Conservation (phyloP, 2,329 filamentous ascomycete species). For the Fusarium tupiense region DNA sequence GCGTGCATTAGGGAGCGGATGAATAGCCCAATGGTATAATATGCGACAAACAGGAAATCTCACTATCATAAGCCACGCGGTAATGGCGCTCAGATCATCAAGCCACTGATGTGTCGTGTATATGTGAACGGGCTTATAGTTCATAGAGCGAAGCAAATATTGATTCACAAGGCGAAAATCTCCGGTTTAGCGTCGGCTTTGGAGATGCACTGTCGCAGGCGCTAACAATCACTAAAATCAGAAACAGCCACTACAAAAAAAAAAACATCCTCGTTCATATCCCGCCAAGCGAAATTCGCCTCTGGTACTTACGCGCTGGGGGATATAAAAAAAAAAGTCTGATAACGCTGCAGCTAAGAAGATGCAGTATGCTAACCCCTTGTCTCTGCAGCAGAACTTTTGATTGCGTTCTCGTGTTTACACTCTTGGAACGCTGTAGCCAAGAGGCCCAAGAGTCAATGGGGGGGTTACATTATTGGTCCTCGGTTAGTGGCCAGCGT, state of each 20-base stretch:
- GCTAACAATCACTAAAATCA: not conserved
- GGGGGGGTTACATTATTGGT: not conserved
- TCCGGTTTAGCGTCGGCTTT: not conserved
- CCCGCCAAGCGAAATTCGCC: not conserved
- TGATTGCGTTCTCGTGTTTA: conserved; percentile 27
- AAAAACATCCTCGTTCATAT: not conserved
- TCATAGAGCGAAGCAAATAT: not conserved
- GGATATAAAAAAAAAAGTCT: not conserved
- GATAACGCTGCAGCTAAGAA: conserved; percentile 11
- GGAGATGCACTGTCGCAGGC: not conserved
- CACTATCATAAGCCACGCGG: not conserved
- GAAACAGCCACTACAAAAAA: not conserved
- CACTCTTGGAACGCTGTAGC: not conserved
- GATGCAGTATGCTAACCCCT: not conserved
- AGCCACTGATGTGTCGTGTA: not conserved
- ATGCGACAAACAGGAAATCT: not conserved
- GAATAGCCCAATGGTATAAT: not conserved
- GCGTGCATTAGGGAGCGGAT: not conserved
- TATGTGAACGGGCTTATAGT: conserved; percentile 1
- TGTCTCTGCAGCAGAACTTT: conserved; percentile 16
- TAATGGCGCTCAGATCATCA: not conserved
- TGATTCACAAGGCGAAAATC: not conserved
- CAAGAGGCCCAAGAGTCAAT: not conserved
- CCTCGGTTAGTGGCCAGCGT: conserved; percentile 1
- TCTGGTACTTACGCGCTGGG: not conserved